Evolutionary conservation across 257 asterid genomes (phyloP).

Genomic region (Solanum chilense): DNA sequence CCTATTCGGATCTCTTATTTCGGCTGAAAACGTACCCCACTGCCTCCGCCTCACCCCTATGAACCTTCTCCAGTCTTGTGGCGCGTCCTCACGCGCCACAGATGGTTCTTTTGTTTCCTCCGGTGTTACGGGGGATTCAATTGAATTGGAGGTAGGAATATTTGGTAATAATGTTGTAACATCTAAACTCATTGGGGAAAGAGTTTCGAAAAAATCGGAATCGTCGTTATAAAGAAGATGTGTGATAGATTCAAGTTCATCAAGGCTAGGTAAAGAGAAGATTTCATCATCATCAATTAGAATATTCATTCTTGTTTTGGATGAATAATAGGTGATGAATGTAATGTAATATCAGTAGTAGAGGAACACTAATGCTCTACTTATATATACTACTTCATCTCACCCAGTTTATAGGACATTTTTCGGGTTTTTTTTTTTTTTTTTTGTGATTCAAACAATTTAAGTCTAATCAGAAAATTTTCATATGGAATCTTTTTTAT

Average conservation of each 20-base stretch:
- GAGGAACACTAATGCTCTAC: background rate
- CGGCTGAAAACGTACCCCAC: slow-evolving; percentile 11
- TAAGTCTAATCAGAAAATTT: accelerated
- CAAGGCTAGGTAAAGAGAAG: slow-evolving; percentile 1
- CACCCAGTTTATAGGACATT: accelerated
- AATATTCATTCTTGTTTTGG: background rate
- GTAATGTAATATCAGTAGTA: accelerated
- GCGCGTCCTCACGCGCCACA: background rate
- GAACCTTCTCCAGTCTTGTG: background rate
- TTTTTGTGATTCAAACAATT: accelerated
- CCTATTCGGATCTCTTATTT: slow-evolving; percentile 7
- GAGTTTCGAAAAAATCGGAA: slow-evolving; percentile 3
- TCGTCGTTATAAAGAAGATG: slow-evolving; percentile 21
- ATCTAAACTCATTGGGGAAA: background rate
- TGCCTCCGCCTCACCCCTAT: slow-evolving; percentile 9
- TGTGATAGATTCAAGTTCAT: slow-evolving; percentile 20
- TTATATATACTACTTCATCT: background rate
- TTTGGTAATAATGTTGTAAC: background rate
- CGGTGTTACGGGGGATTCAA: background rate
- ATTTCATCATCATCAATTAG: background rate
- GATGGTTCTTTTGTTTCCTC: background rate
- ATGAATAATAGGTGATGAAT: background rate
- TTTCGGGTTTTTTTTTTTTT: too few species aligned
- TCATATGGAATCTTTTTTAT: too few species aligned
- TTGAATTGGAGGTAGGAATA: slow-evolving; percentile 6